Evolutionary conservation across 441 rosid genomes (phyloP).

Genomic region (Pelargonium citronellum): DNA sequence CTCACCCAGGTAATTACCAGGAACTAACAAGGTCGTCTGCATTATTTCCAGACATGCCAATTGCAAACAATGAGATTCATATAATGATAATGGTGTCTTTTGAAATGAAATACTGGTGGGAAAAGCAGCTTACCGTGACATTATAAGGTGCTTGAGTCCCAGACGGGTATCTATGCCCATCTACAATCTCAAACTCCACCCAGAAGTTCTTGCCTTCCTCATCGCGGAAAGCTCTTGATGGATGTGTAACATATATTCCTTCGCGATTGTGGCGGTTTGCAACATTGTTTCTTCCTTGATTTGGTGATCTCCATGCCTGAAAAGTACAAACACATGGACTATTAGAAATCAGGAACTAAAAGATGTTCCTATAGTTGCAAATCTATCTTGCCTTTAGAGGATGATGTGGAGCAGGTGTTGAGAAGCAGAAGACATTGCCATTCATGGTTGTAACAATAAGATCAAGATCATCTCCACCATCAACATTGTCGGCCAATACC

Average conservation of each 20-base stretch:
- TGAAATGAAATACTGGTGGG: background rate
- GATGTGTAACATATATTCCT: conserved; percentile 72
- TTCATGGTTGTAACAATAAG: conserved; percentile 96
- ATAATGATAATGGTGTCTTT: no score
- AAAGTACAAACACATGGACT: conserved; percentile 18
- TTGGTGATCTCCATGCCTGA: conserved; percentile 89
- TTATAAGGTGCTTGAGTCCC: conserved; percentile 91
- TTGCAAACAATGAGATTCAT: background rate
- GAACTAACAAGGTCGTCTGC: conserved; percentile 87
- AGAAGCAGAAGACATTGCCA: conserved; percentile 97
- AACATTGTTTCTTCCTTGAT: conserved; percentile 90
- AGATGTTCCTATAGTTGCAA: conserved; percentile 15
- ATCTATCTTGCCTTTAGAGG: conserved; percentile 74
- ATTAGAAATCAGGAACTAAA: conserved; percentile 9
- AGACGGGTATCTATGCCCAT: conserved; percentile 77
- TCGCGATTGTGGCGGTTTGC: conserved; percentile 67
- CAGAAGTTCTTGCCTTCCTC: conserved; percentile 98
- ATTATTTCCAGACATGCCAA: background rate
- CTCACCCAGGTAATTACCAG: conserved; percentile 93
- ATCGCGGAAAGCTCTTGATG: conserved; percentile 91
- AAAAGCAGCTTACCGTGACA: conserved; percentile 67
- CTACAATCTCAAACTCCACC: conserved; percentile 94
- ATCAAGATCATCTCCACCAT: conserved; percentile 99
- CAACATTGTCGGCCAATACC: conserved; percentile 98
- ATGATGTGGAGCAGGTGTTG: conserved; percentile 91